Evolutionary conservation across 2,329 filamentous ascomycete genomes (phyloP), one percentile per base, ranked within the genome.

Genomic region (Rutstroemia sp.): DNA sequence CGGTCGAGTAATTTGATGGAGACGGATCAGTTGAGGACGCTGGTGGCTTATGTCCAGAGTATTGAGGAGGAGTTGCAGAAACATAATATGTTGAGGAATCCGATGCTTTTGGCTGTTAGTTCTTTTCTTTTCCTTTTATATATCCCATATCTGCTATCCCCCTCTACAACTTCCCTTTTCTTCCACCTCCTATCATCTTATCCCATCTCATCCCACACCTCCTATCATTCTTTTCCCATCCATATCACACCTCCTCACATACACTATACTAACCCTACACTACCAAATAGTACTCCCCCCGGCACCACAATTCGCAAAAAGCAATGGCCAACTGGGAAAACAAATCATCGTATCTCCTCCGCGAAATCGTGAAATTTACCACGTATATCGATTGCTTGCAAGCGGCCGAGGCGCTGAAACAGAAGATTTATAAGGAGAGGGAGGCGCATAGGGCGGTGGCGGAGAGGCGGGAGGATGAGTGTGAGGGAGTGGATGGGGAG

Each of bases 271-370:
- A 6, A 54, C 37, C 58, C 14, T 23, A 48, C 60, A 19, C 27
- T 6, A 41, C 23, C 23, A 25, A 49, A 21, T 60, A 82, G 79
- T 97, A 95, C 70, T 91, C 90, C 14, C 88, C 90, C 3, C 83
- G 91, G 30, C 87, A 92, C 59, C 79, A 83, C 39, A 97, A 97
- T 67, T 82, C 86, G 16, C 77, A 76, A 60, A 92, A 88, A 72
- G 90, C 92, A 16, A 92, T 97, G 88, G 80, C 86, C 19, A 99
- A 99, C 72, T 99, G 94, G 92, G 92, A 99, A 76, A 85, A 88
- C 68, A 97, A 97, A 75, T 95, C 90, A 56, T 86, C 89, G 30
- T 96, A 97, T 69, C 75, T 99, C 42, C 78, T 97, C 12, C 80
- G 89, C 38, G 94, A 99, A 74, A 96, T 95, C 70, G 91, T 97